Conservation (phyloP, 2,329 filamentous ascomycete genomes). For the Beauveria sp. region DNA sequence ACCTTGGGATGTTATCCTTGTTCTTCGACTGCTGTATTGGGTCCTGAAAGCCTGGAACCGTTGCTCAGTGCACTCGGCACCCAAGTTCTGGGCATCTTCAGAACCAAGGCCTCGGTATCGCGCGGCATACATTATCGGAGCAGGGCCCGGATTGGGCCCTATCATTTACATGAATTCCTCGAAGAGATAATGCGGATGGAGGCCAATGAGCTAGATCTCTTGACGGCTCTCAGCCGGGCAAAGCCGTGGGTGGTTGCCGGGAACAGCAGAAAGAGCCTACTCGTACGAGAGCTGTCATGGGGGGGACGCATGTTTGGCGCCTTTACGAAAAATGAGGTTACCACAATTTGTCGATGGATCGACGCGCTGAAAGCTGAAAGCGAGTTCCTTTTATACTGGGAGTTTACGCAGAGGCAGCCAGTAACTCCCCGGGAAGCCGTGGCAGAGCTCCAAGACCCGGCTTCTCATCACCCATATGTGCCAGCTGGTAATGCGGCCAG, state of each 20-base stretch:
- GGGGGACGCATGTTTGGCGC: conserved; percentile 40
- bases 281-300: conserved; percentile 35
- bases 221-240: not conserved
- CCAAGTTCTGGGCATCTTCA: not conserved
- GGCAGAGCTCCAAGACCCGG: not conserved
- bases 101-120: not conserved
- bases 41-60: not conserved
- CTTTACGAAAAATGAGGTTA: conserved; percentile 35
- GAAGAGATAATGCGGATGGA: not conserved
- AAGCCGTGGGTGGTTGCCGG: conserved; percentile 31
- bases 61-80: not conserved
- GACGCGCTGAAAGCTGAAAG: not conserved
- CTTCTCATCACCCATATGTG: not conserved
- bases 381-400: not conserved
- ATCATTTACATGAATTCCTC: not conserved
- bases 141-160: not conserved
- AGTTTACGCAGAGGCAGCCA: not conserved
- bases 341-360: not conserved
- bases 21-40: not conserved
- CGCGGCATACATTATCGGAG: not conserved
- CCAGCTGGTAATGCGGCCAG: not conserved
- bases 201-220: not conserved
- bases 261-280: conserved; percentile 27
- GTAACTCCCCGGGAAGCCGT: not conserved
- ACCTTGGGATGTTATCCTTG: not conserved